phyloP scores from a whole-genome alignment of 768 basidiomycete species.

The Amanita inopinata region DNA sequence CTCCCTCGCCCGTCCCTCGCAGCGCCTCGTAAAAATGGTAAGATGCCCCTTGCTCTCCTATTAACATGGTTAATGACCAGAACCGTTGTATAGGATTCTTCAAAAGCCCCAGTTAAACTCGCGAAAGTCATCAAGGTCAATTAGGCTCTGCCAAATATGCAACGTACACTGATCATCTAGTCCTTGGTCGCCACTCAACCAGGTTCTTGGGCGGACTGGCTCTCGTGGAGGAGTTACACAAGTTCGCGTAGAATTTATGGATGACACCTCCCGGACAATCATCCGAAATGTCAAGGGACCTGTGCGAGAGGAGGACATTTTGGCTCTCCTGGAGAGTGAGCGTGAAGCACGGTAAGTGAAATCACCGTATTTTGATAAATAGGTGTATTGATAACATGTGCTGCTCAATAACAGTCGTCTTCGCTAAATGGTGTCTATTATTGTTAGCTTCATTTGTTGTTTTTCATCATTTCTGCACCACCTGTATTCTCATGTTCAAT shows the following conservation, averaged over 20 bases:
- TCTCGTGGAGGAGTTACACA: constrained; percentile 99
- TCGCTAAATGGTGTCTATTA: constrained; percentile 3
- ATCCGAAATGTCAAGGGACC: constrained; percentile 99
- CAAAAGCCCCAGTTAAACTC: constrained; percentile 92
- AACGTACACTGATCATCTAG: constrained; percentile 2
- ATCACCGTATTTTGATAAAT: constrained; percentile 13
- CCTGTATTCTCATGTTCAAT: constrained; percentile 5
- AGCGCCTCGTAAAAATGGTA: constrained; percentile 22
- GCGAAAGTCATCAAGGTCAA: constrained; percentile 93
- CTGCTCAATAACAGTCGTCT: constrained; percentile 2
- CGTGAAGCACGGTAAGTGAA: constrained; percentile 98
- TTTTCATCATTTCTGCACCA: neutral
- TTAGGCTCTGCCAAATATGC: neutral
- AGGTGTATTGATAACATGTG: neutral
- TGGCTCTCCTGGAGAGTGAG: constrained; percentile 95
- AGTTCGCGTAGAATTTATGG: constrained; percentile 99
- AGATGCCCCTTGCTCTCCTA: constrained; percentile 11
- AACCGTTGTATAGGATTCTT: constrained; percentile 50
- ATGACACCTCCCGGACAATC: constrained; percentile 90
- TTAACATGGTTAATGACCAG: constrained; percentile 7
- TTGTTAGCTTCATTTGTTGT: constrained; percentile 2
- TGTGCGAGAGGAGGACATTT: constrained; percentile 90
- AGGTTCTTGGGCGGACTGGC: constrained; percentile 98
- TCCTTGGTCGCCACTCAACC: too few species aligned
- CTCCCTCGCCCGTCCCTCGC: constrained; percentile 10